Percentiles rank a stretch among this genome's conserved stretches.
Conservation (phyloP, 345 rosid genomes). For the Lepidium sativum region DNA sequence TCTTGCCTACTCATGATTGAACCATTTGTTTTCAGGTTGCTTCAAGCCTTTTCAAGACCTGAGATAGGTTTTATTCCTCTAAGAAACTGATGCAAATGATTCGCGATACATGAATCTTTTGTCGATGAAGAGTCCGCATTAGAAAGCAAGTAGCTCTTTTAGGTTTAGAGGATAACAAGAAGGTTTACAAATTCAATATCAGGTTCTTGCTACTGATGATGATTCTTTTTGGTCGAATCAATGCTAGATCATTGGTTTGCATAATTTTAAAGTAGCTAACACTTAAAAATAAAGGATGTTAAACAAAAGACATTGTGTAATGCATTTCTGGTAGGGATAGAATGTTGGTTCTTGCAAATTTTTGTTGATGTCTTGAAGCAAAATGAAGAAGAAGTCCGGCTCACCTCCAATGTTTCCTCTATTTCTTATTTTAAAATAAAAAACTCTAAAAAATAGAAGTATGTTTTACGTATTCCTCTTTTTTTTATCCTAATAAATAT, state of each 20-base stretch:
- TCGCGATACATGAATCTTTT: no score
- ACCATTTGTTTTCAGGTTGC: conserved; percentile 41
- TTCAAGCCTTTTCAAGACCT: conserved; percentile 43
- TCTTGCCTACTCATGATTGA: not conserved
- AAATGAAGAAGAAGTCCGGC: no score
- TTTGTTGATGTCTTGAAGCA: no score
- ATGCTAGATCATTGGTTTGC: conserved; percentile 1
- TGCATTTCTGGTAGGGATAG: not conserved
- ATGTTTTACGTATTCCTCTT: no score
- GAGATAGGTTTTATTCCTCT: no score
- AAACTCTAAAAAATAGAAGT: no score
- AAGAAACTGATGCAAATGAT: no score
- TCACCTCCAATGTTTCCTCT: no score
- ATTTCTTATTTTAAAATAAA: no score
- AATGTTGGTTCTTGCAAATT: no score
- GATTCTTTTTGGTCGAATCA: conserved; percentile 1
- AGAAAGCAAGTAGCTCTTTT: not conserved
- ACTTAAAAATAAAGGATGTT: not conserved
- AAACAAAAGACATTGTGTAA: no score
- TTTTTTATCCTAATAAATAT: no score
- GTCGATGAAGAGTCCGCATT: not conserved
- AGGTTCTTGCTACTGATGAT: not conserved
- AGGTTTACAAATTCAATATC: not conserved
- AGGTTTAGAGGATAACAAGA: not conserved
- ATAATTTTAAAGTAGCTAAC: not conserved